phyloP scores from a whole-genome alignment of 768 basidiomycete species.

The Lactifluus piperatus region DNA sequence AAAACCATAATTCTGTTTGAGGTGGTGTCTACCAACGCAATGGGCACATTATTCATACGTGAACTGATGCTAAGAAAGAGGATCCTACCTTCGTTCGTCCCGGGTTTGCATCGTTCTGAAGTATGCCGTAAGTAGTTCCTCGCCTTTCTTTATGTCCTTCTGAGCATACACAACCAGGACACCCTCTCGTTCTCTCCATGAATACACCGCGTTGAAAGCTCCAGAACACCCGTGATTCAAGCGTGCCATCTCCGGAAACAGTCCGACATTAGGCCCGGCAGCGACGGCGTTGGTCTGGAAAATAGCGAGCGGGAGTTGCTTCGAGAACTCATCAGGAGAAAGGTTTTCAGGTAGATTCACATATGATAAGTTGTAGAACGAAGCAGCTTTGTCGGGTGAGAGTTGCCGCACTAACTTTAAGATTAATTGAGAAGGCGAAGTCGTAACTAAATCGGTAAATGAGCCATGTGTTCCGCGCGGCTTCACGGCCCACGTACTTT shows the following conservation, averaged over 20 bases:
- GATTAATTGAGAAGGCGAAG: constrained; percentile 41
- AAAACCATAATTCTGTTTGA: constrained; percentile 47
- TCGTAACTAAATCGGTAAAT: constrained; percentile 29
- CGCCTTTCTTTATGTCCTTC: constrained; percentile 42
- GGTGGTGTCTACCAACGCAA: constrained; percentile 34
- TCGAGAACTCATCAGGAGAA: constrained; percentile 28
- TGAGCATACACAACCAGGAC: constrained; percentile 50
- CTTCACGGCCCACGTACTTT: constrained; percentile 31
- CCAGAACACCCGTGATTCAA: constrained; percentile 62
- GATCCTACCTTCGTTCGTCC: constrained; percentile 38
- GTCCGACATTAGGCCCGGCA: constrained; percentile 43
- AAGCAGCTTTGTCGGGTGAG: constrained; percentile 27
- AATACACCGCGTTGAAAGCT: constrained; percentile 60
- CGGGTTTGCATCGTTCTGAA: constrained; percentile 47
- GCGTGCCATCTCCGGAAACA: constrained; percentile 62
- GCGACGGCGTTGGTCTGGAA: constrained; percentile 60
- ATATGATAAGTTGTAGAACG: constrained; percentile 49
- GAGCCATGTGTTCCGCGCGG: neutral
- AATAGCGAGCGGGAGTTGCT: constrained; percentile 50
- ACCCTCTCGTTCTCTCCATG: constrained; percentile 43
- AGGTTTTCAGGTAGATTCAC: constrained; percentile 40
- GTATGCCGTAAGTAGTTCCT: constrained; percentile 59
- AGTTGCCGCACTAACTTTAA: constrained; percentile 30
- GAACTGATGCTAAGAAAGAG: neutral
- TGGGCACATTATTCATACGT: neutral